Percentiles rank a stretch among this genome's conserved stretches.
phyloP scores from a whole-genome alignment of 83 land plant genomes.

The Diphasiastrum complanatum region DNA sequence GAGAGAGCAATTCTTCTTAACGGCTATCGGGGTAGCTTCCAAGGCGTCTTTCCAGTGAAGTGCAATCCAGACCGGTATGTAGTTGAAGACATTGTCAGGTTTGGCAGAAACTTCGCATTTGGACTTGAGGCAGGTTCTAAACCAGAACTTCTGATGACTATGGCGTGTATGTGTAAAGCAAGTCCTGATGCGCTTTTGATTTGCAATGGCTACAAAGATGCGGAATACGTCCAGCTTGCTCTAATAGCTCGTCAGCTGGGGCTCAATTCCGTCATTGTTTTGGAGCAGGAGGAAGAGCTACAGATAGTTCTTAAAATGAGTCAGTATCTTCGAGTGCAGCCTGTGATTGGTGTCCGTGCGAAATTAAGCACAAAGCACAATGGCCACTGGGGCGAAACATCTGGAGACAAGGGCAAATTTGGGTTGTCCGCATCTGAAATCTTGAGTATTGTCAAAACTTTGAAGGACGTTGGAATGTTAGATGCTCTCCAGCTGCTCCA shows the following conservation, averaged over 20 bases:
- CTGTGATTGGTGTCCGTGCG: conserved; percentile 71
- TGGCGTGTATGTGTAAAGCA: conserved; percentile 52
- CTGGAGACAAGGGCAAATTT: conserved; percentile 93
- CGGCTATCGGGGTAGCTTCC: conserved; percentile 55
- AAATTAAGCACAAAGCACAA: conserved; percentile 84
- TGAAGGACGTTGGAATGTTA: conserved; percentile 45
- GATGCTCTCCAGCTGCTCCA: conserved; percentile 81
- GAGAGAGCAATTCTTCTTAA: conserved; percentile 45
- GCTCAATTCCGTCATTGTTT: conserved; percentile 66
- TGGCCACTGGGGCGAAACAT: conserved; percentile 89
- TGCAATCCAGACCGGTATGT: conserved; percentile 85
- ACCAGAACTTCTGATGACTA: conserved; percentile 82
- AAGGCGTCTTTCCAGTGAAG: conserved; percentile 91
- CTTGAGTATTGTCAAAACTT: conserved; percentile 42
- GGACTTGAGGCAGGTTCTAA: conserved; percentile 97
- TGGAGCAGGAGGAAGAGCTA: conserved; percentile 83
- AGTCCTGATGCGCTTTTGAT: conserved; percentile 53
- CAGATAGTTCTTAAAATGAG: conserved; percentile 52
- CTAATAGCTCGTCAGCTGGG: conserved; percentile 50
- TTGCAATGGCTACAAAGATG: conserved; percentile 89
- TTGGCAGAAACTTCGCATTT: conserved; percentile 51
- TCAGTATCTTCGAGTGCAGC: conserved; percentile 38
- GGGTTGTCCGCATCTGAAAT: conserved; percentile 71
- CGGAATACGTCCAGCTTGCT: conserved; percentile 69
- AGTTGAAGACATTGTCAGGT: conserved; percentile 72